These are phyloP conservation scores for Mucor ambiguus DNA, from an alignment of 371 early-diverging fungal species.

Conservation along the genomic window DNA sequence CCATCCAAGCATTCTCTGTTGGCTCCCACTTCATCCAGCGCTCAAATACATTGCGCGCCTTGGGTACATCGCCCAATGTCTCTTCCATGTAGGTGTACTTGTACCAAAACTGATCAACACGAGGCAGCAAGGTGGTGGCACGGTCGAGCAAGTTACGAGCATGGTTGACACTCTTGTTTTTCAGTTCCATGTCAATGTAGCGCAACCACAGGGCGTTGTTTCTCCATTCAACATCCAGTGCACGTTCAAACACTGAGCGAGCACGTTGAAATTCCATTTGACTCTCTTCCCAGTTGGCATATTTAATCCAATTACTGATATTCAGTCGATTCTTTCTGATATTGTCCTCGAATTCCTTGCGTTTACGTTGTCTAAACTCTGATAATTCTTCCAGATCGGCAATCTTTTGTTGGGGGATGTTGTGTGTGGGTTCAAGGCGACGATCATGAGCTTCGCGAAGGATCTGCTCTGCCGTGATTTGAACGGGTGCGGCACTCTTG, in stretches of 20 bases:
- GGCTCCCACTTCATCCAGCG: constrained; percentile 99
- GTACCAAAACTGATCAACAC: constrained; percentile 97
- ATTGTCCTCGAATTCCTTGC: constrained; percentile 94
- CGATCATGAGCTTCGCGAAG: constrained; percentile 94
- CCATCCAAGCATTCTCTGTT: constrained; percentile 88
- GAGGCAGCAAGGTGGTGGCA: constrained; percentile 87
- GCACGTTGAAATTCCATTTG: constrained; percentile 87
- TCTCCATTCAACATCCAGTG: constrained; percentile 85
- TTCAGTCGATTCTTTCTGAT: constrained; percentile 84
- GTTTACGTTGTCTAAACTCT: constrained; percentile 87
- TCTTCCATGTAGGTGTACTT: constrained; percentile 99
- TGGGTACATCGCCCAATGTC: constrained; percentile 86
- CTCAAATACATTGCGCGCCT: constrained; percentile 93
- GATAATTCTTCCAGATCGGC: constrained; percentile 90
- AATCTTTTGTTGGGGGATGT: constrained; percentile 89
- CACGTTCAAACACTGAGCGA: constrained; percentile 91
- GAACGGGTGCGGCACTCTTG: constrained; percentile 96
- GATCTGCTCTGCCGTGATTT: constrained; percentile 98
- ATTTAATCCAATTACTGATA: constrained; percentile 92
- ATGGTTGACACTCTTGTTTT: constrained; percentile 88
- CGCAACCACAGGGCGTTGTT: constrained; percentile 89
- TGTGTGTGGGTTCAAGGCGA: constrained; percentile 71
- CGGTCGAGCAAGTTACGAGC: constrained; percentile 95
- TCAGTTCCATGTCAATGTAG: constrained; percentile 98
- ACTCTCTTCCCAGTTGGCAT: constrained; percentile 95